Percentiles rank a stretch among this genome's conserved stretches.
phyloP scores from a whole-genome alignment of 441 rosid genomes.

The Brassica balearica region DNA sequence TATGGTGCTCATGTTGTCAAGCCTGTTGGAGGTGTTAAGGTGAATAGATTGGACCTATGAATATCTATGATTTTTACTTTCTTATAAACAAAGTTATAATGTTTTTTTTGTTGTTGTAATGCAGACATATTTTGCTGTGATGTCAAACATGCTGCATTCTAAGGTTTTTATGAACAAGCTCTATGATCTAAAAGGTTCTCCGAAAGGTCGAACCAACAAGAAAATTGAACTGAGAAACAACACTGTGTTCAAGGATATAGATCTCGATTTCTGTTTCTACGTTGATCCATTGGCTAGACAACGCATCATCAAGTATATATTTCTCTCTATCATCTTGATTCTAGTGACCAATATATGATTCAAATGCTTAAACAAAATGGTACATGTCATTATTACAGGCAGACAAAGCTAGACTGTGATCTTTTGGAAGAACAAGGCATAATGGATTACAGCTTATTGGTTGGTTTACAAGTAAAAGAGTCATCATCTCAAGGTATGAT shows the following conservation, averaged over 20 bases:
- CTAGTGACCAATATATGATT: neutral
- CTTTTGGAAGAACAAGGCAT: constrained; percentile 57
- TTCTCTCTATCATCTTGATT: constrained; percentile 19
- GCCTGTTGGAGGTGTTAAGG: constrained; percentile 58
- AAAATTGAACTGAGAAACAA: constrained; percentile 47
- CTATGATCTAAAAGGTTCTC: constrained; percentile 69
- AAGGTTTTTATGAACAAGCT: constrained; percentile 45
- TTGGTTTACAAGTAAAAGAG: constrained; percentile 53
- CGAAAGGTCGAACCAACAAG: constrained; percentile 50
- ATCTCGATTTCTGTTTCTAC: constrained; percentile 62
- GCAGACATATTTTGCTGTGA: constrained; percentile 62
- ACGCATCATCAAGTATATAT: constrained; percentile 52
- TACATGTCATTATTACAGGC: constrained; percentile 46
- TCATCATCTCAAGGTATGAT: constrained; percentile 42
- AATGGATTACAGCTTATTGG: constrained; percentile 63
- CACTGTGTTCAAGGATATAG: constrained; percentile 53
- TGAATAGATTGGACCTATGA: neutral
- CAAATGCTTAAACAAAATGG: neutral
- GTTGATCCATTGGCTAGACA: constrained; percentile 51
- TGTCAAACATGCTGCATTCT: constrained; percentile 50
- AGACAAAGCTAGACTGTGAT: constrained; percentile 62
- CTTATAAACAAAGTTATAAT: neutral
- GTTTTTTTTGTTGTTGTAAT: neutral
- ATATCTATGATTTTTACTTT: neutral
- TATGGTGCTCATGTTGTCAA: constrained; percentile 58